Conservation (phyloP, 2,329 filamentous ascomycete genomes). For the Cercospora sp. region DNA sequence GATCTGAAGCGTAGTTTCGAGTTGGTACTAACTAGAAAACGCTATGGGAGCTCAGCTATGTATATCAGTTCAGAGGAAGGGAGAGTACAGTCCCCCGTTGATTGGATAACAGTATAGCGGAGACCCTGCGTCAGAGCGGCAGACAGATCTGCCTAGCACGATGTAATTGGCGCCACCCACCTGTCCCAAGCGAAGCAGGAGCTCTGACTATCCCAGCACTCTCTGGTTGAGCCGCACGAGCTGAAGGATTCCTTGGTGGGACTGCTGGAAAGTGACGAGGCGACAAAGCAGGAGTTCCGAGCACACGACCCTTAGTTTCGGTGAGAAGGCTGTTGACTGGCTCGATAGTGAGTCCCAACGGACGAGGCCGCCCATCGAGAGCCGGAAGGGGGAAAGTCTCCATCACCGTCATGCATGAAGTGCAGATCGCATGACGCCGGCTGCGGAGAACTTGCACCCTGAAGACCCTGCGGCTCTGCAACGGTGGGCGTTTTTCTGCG, state of each 20-base stretch:
- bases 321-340: slow-evolving; percentile 2
- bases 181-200: slow-evolving; percentile 7
- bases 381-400: not conserved
- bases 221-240: slow-evolving; percentile 8
- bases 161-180: slow-evolving; percentile 16
- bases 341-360: slow-evolving; percentile 7
- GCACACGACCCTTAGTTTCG: not conserved
- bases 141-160: slow-evolving; percentile 21
- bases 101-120: slow-evolving; percentile 18
- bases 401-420: not conserved
- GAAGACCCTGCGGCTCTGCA: slow-evolving; percentile 15
- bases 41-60: not conserved
- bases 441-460: slow-evolving; percentile 12
- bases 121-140: slow-evolving; percentile 29
- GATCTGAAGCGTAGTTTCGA: not conserved
- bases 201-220: not conserved
- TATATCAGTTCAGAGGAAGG: slow-evolving; percentile 1
- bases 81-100: not conserved
- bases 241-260: not conserved
- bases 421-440: slow-evolving; percentile 20
- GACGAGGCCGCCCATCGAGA: not conserved
- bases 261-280: slow-evolving; percentile 12
- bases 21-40: not conserved
- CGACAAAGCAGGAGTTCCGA: slow-evolving; percentile 1
- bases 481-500: not conserved